A percentile compares a stretch with the other conserved stretches of the same genome.
Conservation (phyloP, 1,139 yeast species). For the Hyphopichia wangnamkhiaoensis region DNA sequence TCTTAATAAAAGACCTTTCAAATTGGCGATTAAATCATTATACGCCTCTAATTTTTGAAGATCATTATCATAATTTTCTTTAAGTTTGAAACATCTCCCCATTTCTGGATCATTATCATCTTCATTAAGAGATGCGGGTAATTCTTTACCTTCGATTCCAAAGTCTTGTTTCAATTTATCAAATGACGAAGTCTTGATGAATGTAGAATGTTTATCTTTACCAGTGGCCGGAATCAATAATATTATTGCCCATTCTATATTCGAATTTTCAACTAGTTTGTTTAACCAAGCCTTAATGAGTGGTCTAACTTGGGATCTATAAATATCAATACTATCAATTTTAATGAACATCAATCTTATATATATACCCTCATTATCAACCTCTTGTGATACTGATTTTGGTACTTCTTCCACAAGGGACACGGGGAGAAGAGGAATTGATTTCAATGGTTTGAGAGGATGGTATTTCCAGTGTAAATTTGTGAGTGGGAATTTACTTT, state of each 20-base stretch:
- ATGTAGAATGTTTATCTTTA: conserved; percentile 41
- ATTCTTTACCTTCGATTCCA: conserved; percentile 45
- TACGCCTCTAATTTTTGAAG: conserved; percentile 49
- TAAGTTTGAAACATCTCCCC: conserved; percentile 44
- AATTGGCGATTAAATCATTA: conserved; percentile 42
- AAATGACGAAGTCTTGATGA: conserved; percentile 55
- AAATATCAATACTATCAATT: conserved; percentile 67
- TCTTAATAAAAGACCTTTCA: conserved; percentile 55
- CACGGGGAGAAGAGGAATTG: conserved; percentile 66
- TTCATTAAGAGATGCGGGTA: conserved; percentile 12
- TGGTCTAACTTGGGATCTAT: conserved; percentile 78
- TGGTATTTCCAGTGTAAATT: conserved; percentile 79
- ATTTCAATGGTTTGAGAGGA: conserved; percentile 57
- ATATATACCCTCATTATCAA: conserved; percentile 45
- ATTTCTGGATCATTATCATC: conserved; percentile 15
- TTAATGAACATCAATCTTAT: conserved; percentile 69
- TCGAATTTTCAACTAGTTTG: conserved; percentile 40
- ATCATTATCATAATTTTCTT: conserved; percentile 36
- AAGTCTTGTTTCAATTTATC: conserved; percentile 73
- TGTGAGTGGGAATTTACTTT: conserved; percentile 59
- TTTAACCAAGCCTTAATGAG: conserved; percentile 79
- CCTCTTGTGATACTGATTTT: conserved; percentile 16
- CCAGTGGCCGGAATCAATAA: conserved; percentile 51
- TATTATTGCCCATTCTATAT: conserved; percentile 67
- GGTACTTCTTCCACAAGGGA: conserved; percentile 64